Percentiles rank a stretch among this genome's conserved stretches.
Conservation (phyloP, 441 rosid genomes). For the Aquilaria agallochum region DNA sequence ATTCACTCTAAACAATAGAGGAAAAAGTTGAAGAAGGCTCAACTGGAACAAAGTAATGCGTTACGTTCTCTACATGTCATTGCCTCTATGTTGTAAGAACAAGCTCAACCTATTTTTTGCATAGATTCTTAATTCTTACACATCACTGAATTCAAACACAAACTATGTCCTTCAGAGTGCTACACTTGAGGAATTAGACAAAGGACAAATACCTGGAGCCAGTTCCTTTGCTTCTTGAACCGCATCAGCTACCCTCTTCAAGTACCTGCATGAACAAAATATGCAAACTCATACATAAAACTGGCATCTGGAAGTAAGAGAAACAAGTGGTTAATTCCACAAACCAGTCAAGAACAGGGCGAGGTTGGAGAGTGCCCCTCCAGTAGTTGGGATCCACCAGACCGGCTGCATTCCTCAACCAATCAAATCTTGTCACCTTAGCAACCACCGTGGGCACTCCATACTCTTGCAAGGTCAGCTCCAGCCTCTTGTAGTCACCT, state of each 20-base stretch:
- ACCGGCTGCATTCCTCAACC: slow-evolving; percentile 97
- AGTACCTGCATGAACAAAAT: slow-evolving; percentile 45
- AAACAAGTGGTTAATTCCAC: not conserved
- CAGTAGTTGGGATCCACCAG: slow-evolving; percentile 81
- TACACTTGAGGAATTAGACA: not conserved
- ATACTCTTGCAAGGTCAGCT: slow-evolving; percentile 42
- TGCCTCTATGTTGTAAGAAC: no score
- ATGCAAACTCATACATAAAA: slow-evolving; percentile 6
- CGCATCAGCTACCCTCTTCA: slow-evolving; percentile 74
- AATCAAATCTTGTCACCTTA: slow-evolving; percentile 73
- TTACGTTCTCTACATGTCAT: no score
- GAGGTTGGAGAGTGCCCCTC: slow-evolving; percentile 85
- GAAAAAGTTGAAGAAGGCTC: no score
- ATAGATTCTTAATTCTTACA: no score
- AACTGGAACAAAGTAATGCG: no score
- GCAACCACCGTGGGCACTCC: slow-evolving; percentile 73
- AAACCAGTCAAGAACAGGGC: slow-evolving; percentile 95
- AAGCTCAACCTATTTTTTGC: no score
- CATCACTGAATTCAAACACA: no score
- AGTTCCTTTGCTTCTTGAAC: slow-evolving; percentile 66
- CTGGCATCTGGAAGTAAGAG: not conserved
- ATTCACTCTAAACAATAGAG: no score
- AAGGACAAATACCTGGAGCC: slow-evolving; percentile 42
- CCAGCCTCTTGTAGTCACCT: slow-evolving; percentile 70
- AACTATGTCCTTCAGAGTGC: not conserved